Evolutionary conservation across 1,284 basidiomycete genomes (phyloP).

Genomic region (Ganoderma lucidum): DNA sequence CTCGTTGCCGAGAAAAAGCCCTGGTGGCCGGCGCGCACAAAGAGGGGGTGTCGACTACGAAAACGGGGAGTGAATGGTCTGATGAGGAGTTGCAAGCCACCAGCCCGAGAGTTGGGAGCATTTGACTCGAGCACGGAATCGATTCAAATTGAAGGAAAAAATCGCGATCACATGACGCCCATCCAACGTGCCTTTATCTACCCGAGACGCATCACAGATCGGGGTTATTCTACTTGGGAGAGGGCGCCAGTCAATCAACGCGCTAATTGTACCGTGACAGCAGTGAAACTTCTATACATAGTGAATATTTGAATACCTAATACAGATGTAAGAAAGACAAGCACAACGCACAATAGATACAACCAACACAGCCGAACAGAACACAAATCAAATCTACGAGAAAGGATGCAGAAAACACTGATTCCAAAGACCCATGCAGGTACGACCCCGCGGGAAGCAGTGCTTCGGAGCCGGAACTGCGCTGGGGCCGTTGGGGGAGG

Average conservation of each 20-base stretch:
- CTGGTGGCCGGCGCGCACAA: neutral
- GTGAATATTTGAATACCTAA: too few relatives aligned
- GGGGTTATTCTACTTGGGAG: too few relatives aligned
- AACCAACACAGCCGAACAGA: neutral
- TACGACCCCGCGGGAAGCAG: slow-evolving; percentile 1
- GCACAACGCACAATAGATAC: neutral
- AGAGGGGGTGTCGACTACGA: neutral
- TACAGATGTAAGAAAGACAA: too few relatives aligned
- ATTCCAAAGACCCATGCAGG: slow-evolving; percentile 5
- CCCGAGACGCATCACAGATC: slow-evolving; percentile 7
- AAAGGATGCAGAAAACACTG: neutral
- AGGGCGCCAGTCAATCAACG: neutral
- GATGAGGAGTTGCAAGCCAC: neutral
- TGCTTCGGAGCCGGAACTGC: neutral
- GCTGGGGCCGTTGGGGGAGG: neutral
- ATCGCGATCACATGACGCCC: slow-evolving; percentile 30
- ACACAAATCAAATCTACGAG: neutral
- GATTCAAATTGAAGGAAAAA: slow-evolving; percentile 21
- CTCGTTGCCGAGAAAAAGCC: neutral
- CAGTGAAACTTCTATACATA: too few relatives aligned
- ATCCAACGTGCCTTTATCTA: slow-evolving; percentile 15
- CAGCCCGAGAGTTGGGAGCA: neutral
- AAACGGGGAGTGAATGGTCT: neutral
- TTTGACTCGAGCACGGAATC: slow-evolving; percentile 27
- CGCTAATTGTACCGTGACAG: neutral